Conservation (phyloP, 352 stramenopile genomes). For the Phytophthora crassamura region DNA sequence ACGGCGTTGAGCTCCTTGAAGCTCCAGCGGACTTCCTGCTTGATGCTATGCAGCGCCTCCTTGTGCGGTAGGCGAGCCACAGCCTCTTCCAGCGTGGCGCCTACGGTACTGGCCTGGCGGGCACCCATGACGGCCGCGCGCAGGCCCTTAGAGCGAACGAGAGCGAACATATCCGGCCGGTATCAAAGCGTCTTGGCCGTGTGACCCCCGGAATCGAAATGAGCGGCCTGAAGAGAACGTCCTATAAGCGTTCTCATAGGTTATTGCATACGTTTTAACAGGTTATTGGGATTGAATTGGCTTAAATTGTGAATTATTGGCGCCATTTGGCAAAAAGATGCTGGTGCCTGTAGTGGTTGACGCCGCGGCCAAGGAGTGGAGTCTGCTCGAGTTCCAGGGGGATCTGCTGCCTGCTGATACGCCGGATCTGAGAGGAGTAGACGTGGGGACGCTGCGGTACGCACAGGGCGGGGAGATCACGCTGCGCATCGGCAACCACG, state of each 20-base stretch:
- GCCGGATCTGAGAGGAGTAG: slow-evolving; percentile 45
- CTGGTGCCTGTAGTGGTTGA: slow-evolving; percentile 73
- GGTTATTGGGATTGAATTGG: too few relatives aligned
- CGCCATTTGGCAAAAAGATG: slow-evolving; percentile 35
- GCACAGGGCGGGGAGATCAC: slow-evolving; percentile 63
- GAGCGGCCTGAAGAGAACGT: slow-evolving; percentile 17
- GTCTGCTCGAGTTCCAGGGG: slow-evolving; percentile 85
- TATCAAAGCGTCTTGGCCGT: neutral
- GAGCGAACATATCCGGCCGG: slow-evolving; percentile 59
- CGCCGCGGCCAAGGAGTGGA: slow-evolving; percentile 75
- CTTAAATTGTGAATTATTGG: neutral
- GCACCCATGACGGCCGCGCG: slow-evolving; percentile 35
- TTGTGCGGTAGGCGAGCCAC: slow-evolving; percentile 85
- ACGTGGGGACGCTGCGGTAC: slow-evolving; percentile 78
- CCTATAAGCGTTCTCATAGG: neutral
- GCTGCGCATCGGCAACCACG: slow-evolving; percentile 86
- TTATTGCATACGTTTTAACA: neutral
- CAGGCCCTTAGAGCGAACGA: slow-evolving; percentile 70
- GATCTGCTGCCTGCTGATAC: slow-evolving; percentile 56
- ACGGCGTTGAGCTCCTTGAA: slow-evolving; percentile 83
- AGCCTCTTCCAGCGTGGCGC: slow-evolving; percentile 73
- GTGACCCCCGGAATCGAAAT: slow-evolving; percentile 37
- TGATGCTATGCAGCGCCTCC: slow-evolving; percentile 84
- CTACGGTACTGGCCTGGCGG: slow-evolving; percentile 70
- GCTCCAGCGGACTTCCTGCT: slow-evolving; percentile 87